Percentiles rank a stretch among this genome's conserved stretches.
Conservation (phyloP, 164 flowering plant species). For the Vitis amurensis region DNA sequence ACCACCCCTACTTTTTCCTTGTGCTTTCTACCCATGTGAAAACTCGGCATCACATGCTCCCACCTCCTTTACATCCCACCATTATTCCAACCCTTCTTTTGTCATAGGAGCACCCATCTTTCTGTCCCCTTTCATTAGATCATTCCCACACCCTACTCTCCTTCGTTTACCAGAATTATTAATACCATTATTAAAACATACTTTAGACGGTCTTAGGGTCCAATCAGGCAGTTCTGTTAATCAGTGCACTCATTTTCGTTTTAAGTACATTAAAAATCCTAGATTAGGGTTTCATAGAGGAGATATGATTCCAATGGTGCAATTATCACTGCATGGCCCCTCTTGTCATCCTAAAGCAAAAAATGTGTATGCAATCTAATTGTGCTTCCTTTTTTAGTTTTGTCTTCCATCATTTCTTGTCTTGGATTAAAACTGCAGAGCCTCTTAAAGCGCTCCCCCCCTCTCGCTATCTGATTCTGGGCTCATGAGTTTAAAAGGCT, state of each 20-base stretch:
- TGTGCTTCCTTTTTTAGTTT: conserved; percentile 14
- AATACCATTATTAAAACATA: conserved; percentile 10
- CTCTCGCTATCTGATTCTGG: conserved; percentile 1
- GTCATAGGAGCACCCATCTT: conserved; percentile 20
- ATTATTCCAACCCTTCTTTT: conserved; percentile 27
- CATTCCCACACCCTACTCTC: conserved; percentile 12
- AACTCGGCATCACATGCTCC: conserved; percentile 43
- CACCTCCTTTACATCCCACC: conserved; percentile 33
- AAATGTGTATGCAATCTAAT: conserved; percentile 14
- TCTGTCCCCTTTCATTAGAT: conserved; percentile 25
- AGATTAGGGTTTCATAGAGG: conserved; percentile 12
- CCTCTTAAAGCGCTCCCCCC: conserved; percentile 1
- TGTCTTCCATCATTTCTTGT: conserved; percentile 35
- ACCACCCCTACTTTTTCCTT: conserved; percentile 1
- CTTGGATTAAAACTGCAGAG: conserved; percentile 20
- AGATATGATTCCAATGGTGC: conserved; percentile 17
- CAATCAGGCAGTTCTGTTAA: conserved; percentile 14
- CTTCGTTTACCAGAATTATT: conserved; percentile 9
- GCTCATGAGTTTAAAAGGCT: neutral
- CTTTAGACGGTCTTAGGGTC: conserved; percentile 14
- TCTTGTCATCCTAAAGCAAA: conserved; percentile 19
- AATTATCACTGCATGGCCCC: conserved; percentile 23
- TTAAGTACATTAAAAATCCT: conserved; percentile 2
- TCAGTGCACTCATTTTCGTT: conserved; percentile 22
- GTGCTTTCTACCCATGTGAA: conserved; percentile 32